Evolutionary conservation across 176 grass and related monocot species (phyloP).

Genomic region (Eleusine coracana): DNA sequence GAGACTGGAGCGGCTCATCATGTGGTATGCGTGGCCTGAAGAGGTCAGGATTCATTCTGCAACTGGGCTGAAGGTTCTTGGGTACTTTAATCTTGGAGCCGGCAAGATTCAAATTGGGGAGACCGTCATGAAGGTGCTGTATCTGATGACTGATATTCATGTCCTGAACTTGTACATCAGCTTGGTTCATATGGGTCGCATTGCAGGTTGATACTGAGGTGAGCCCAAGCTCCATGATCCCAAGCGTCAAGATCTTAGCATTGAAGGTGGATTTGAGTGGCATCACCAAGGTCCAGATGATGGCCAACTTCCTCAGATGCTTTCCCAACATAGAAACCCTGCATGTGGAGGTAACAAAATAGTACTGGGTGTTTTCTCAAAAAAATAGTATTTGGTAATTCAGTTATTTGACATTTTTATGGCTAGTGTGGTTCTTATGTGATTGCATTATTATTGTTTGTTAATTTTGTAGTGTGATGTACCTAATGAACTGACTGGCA

Average conservation of each 20-base stretch:
- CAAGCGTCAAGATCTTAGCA: too few relatives aligned
- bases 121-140: constrained; percentile 15
- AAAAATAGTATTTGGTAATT: neutral
- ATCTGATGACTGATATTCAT: neutral
- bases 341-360: constrained; percentile 27
- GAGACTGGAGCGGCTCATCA: constrained; percentile 27
- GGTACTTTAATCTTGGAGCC: too few relatives aligned
- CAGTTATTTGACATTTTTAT: neutral
- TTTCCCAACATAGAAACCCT: constrained; percentile 42
- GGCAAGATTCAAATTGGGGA: neutral
- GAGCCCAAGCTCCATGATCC: too few relatives aligned
- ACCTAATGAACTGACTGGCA: neutral
- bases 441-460: neutral
- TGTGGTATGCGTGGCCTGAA: neutral
- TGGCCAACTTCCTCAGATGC: constrained; percentile 34
- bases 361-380: neutral
- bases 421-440: neutral
- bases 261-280: neutral
- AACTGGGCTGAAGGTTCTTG: too few relatives aligned
- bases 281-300: neutral
- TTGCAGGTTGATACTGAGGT: constrained; percentile 27
- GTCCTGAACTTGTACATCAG: neutral
- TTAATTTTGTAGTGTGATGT: constrained; percentile 21
- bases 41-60: neutral
- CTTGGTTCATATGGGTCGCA: neutral